These are phyloP conservation scores for Garcia nutans DNA, from an alignment of 345 rosid species.

Conservation along the genomic window DNA sequence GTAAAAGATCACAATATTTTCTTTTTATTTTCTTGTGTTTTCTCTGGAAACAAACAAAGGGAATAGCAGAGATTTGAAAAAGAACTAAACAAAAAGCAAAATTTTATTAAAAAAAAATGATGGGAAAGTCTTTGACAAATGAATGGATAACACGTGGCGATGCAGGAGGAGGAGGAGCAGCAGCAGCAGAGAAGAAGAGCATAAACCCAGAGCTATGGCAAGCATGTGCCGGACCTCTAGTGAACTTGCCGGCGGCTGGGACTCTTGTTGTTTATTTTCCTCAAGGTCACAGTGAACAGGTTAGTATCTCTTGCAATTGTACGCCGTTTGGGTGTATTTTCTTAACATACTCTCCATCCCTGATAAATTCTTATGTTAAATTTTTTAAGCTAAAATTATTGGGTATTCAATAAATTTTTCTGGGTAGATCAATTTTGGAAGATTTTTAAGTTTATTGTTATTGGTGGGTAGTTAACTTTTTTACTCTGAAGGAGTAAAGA, in stretches of 20 bases:
- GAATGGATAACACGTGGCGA: conserved; percentile 29
- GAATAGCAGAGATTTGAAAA: not conserved
- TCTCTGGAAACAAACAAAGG: conserved; percentile 13
- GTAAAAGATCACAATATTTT: not conserved
- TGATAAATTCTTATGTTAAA: not conserved
- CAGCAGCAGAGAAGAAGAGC: conserved; percentile 45
- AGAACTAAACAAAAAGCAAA: not conserved
- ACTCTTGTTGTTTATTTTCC: conserved; percentile 75
- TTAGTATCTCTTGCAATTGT: conserved; percentile 4
- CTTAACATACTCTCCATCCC: not conserved
- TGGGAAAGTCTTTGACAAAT: conserved; percentile 3
- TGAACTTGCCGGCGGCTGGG: conserved; percentile 56
- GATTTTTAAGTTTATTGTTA: not conserved
- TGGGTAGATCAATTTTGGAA: not conserved
- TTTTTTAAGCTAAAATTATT: not conserved
- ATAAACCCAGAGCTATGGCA: conserved; percentile 73
- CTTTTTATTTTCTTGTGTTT: conserved; percentile 9
- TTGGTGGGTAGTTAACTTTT: conserved; percentile 4
- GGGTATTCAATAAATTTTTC: conserved; percentile 1
- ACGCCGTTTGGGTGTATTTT: not conserved
- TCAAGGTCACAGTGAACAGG: conserved; percentile 85
- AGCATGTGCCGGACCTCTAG: conserved; percentile 73
- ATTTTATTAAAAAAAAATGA: not conserved
- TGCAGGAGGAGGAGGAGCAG: conserved; percentile 30
- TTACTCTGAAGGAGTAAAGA: not conserved